Percentiles rank a stretch among this genome's conserved stretches.
These are phyloP conservation scores for Colletotrichum orbiculare DNA, from an alignment of 2,329 filamentous ascomycete genomes.

Conservation along the genomic window DNA sequence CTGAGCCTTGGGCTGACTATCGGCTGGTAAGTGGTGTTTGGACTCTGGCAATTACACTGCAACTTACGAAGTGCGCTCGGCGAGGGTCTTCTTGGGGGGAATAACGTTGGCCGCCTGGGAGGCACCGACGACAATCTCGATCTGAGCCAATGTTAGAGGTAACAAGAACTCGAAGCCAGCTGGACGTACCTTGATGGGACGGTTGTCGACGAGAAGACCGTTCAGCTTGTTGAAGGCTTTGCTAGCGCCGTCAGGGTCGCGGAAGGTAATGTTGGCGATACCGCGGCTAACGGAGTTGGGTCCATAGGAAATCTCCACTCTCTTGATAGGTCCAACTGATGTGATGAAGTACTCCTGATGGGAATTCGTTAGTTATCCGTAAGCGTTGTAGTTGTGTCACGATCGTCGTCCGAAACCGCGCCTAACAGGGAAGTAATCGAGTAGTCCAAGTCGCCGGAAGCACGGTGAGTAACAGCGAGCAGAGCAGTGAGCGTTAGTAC, in stretches of 20 bases:
- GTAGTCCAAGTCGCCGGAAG: conserved; percentile 28
- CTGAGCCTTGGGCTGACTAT: conserved; percentile 73
- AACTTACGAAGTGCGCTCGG: conserved; percentile 81
- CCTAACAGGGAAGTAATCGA: conserved; percentile 41
- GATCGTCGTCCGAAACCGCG: conserved; percentile 37
- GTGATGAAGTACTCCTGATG: conserved; percentile 95
- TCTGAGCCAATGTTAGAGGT: conserved; percentile 60
- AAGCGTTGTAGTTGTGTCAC: conserved; percentile 49
- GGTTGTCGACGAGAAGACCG: conserved; percentile 88
- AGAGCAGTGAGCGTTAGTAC: conserved; percentile 49
- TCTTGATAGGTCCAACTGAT: conserved; percentile 90
- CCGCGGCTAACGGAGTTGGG: conserved; percentile 92
- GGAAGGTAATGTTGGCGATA: conserved; percentile 90
- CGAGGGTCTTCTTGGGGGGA: conserved; percentile 76
- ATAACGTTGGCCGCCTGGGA: conserved; percentile 75
- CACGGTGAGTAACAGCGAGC: conserved; percentile 43
- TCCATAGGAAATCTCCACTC: conserved; percentile 91
- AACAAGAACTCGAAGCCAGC: not conserved
- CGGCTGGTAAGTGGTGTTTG: conserved; percentile 41
- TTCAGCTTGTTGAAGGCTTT: conserved; percentile 88
- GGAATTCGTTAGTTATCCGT: conserved; percentile 74
- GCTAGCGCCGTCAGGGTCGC: conserved; percentile 81
- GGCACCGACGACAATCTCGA: conserved; percentile 90
- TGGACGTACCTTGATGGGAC: conserved; percentile 83
- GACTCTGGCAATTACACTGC: conserved; percentile 38